These are phyloP conservation scores for Aspergillus candidus DNA, from an alignment of 2,329 filamentous ascomycete species.

Conservation along the genomic window DNA sequence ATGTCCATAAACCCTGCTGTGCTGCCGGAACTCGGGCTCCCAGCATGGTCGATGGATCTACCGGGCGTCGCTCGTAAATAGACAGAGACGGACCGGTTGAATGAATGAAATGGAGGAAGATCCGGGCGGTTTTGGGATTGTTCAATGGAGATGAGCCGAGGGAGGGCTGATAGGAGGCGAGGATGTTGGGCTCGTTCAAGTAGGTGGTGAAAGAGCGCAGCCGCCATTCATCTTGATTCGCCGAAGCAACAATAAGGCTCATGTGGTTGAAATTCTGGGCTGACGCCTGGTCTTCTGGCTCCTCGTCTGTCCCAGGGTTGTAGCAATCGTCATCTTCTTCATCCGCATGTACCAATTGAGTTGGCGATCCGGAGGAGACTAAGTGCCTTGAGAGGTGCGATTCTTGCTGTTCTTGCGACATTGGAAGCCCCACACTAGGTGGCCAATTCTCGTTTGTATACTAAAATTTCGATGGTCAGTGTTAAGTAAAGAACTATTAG, in stretches of 20 bases:
- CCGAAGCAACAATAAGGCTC: constrained; percentile 41
- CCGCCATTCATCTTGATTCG: constrained; percentile 42
- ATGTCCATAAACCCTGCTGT: constrained; percentile 56
- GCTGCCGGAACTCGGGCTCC: constrained; percentile 56
- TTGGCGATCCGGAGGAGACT: constrained; percentile 11
- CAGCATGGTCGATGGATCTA: constrained; percentile 64
- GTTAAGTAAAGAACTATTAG: too few relatives aligned
- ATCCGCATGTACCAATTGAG: constrained; percentile 38
- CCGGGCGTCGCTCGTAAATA: constrained; percentile 75
- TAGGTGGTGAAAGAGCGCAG: constrained; percentile 46
- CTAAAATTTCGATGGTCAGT: too few relatives aligned
- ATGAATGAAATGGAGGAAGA: constrained; percentile 89
- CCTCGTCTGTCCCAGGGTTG: constrained; percentile 57
- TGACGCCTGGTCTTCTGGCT: constrained; percentile 40
- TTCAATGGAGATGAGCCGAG: constrained; percentile 65
- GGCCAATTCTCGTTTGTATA: too few relatives aligned
- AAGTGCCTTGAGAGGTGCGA: constrained; percentile 3
- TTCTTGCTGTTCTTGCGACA: constrained; percentile 2
- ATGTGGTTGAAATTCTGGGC: constrained; percentile 31
- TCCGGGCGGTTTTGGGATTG: constrained; percentile 69
- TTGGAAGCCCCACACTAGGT: too few relatives aligned
- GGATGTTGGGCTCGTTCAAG: constrained; percentile 42
- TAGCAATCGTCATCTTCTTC: constrained; percentile 58
- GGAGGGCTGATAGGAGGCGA: constrained; percentile 62
- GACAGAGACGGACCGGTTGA: constrained; percentile 82